Evolutionary conservation across 169 alveolate genomes (phyloP), one percentile per base, ranked within the genome.

Genomic region (Plasmodium ovale): DNA sequence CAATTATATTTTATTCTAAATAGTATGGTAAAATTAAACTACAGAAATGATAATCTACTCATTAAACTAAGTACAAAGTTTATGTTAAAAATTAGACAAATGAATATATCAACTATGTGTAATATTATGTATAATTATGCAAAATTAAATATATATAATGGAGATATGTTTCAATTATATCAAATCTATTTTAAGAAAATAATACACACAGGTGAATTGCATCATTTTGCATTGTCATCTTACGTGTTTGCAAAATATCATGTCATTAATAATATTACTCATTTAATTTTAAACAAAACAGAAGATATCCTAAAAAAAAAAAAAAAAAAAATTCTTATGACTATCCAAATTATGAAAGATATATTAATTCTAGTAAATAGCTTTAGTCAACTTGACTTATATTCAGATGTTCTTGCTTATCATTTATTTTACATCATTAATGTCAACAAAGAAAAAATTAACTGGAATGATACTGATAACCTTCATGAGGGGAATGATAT

Each of bases 41-140:
- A 56, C 14, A 59, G 54, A 29, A 77, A 67, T 23, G 39, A 59
- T 23, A 29, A 54, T 33, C 37, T 77, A 37, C 16, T 77, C 44
- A 37, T 42, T 6, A 62, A 67, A 3, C 4, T 82, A 59, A 82
- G 53, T 42, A 39, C 72, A 27, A 82, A 82, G 42, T 47, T 82
- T 31, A 82, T 82, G 27, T 71, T 82, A 44, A 37, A 23, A 35
- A 62, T 71, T n/a, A 33, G 90, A 47, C 35, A 70, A 59, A 82
- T 82, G 90, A 82, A 82, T 31, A 82, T 82, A 51, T 67, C 90
- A 10, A 82, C 68, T 19, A 44, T 82, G 29, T 82, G 90, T 51
- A 82, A 82, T 21, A 67, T 82, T 29, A 29, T 82, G 27, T 82
- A 82, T 42, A 51, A 47, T 44, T 82, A 82, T 42, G 23, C 85